Percentiles rank a stretch among this genome's conserved stretches.
Conservation (phyloP, 2,329 filamentous ascomycete species). For the Aspergillus sp. region DNA sequence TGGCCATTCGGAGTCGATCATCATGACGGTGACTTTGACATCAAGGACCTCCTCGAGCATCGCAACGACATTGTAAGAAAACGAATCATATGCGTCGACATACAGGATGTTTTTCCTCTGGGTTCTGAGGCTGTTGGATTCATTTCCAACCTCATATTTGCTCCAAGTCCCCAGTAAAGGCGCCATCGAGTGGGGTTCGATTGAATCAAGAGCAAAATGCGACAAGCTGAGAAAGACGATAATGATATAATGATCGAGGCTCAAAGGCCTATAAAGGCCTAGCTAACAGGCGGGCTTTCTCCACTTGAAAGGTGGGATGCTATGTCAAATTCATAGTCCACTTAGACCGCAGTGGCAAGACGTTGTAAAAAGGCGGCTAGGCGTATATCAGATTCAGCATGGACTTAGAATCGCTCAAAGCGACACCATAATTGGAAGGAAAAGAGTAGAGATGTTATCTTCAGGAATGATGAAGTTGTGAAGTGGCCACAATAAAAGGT, state of each 20-base stretch:
- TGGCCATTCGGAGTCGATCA: slow-evolving; percentile 59
- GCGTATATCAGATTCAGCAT: too few relatives aligned
- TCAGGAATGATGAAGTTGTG: too few relatives aligned
- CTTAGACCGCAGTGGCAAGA: background rate
- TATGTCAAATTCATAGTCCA: background rate
- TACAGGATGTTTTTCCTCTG: slow-evolving; percentile 63
- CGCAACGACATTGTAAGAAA: slow-evolving; percentile 89
- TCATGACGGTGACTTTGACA: slow-evolving; percentile 67
- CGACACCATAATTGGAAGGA: too few relatives aligned
- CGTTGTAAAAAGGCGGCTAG: background rate
- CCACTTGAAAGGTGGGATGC: too few relatives aligned
- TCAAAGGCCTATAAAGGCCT: too few relatives aligned
- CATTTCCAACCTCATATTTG: background rate
- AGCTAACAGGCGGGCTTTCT: too few relatives aligned
- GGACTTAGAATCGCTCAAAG: too few relatives aligned
- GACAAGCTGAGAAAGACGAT: background rate
- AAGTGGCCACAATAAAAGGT: too few relatives aligned
- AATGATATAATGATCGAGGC: background rate
- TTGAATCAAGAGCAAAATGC: background rate
- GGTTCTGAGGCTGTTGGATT: background rate
- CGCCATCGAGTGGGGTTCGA: slow-evolving; percentile 17
- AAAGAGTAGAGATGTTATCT: too few relatives aligned
- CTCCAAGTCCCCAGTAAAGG: slow-evolving; percentile 29
- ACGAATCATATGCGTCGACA: slow-evolving; percentile 94
- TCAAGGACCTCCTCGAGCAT: slow-evolving; percentile 69